phyloP scores from a whole-genome alignment of 2,329 filamentous ascomycete species.

The Didymella lethalis region DNA sequence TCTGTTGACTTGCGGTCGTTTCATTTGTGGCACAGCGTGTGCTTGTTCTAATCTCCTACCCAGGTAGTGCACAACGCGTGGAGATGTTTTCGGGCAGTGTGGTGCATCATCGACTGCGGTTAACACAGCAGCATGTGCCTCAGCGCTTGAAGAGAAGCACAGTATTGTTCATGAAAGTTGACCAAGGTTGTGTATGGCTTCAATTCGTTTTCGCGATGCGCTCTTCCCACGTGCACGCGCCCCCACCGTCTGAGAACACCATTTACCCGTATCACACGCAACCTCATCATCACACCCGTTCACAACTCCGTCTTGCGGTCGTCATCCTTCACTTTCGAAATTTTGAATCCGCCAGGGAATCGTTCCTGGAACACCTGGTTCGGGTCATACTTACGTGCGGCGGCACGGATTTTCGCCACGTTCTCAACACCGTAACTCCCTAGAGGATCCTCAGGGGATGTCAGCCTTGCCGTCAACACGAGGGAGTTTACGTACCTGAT shows the following conservation, averaged over 20 bases:
- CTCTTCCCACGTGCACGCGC: background rate
- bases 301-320: constrained; percentile 9
- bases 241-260: background rate
- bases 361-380: constrained; percentile 51
- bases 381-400: constrained; percentile 52
- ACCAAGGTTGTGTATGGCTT: no score
- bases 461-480: background rate
- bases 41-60: background rate
- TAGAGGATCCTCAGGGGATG: constrained; percentile 43
- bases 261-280: background rate
- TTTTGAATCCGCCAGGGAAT: constrained; percentile 56
- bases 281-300: background rate
- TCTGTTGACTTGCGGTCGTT: background rate
- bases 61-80: background rate
- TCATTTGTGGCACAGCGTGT: background rate
- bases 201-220: background rate
- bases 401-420: constrained; percentile 41
- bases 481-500: constrained; percentile 23
- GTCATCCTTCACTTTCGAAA: constrained; percentile 24
- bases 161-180: background rate
- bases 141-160: background rate
- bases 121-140: background rate
- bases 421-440: constrained; percentile 53
- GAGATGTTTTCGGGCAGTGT: background rate
- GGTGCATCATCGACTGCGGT: background rate